Evolutionary conservation across 257 asterid species (phyloP).

Genomic region (Striga asiatica): DNA sequence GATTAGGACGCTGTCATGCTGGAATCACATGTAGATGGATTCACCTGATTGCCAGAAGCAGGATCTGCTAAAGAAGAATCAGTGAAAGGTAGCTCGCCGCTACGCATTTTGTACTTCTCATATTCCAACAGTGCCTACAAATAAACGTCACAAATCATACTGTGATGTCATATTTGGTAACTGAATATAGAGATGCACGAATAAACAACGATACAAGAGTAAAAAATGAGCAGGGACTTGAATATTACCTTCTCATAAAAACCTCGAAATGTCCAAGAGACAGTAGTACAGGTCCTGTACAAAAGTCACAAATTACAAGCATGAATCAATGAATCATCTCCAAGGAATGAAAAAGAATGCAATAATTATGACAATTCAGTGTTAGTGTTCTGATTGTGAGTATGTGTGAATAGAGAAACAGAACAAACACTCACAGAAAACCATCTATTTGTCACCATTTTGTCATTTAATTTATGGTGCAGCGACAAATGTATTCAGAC

Average conservation of each 20-base stretch:
- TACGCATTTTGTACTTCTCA: constrained; percentile 77
- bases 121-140: constrained; percentile 74
- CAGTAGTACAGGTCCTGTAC: constrained; percentile 91
- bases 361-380: constrained; percentile 3
- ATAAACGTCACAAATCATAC: constrained; percentile 12
- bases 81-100: constrained; percentile 80
- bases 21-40: too few species aligned
- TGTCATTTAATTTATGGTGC: background rate
- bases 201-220: background rate
- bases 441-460: background rate
- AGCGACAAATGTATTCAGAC: constrained; percentile 12
- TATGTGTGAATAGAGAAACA: background rate
- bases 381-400: background rate
- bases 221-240: constrained; percentile 8
- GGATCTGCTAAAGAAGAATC: constrained; percentile 59
- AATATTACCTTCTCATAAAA: constrained; percentile 81
- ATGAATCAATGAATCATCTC: background rate
- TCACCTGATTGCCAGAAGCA: constrained; percentile 61
- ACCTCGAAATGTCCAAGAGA: constrained; percentile 92
- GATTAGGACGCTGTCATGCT: too few species aligned
- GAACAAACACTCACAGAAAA: constrained; percentile 2
- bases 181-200: background rate
- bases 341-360: background rate
- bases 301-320: constrained; percentile 16
- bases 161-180: background rate